Percentiles rank a stretch among this genome's conserved stretches.
Evolutionary conservation across 176 grass and related monocot species (phyloP).

Genomic region (Thinopyrum elongatum): DNA sequence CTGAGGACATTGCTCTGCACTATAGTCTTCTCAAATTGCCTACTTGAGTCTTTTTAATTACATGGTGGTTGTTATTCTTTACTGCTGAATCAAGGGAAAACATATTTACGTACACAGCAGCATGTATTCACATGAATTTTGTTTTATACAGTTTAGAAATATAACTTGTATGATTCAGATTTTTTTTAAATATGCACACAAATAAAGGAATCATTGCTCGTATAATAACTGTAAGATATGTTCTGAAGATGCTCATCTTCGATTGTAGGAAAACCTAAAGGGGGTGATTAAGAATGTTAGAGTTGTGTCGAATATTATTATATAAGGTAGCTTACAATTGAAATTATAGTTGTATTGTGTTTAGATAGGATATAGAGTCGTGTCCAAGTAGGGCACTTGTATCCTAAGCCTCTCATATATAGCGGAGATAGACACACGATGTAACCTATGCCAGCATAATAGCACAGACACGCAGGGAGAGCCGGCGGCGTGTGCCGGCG

Average conservation of each 20-base stretch:
- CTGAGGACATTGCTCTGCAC: background rate
- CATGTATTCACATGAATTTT: background rate
- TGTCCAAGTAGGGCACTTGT: too few species aligned
- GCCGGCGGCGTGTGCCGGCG: too few species aligned
- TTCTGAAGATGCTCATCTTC: background rate
- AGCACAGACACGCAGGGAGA: too few species aligned
- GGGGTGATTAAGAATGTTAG: too few species aligned
- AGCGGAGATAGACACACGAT: too few species aligned
- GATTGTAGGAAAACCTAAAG: background rate
- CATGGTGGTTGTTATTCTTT: background rate
- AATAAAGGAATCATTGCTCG: background rate
- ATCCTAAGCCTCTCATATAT: too few species aligned
- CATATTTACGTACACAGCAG: background rate
- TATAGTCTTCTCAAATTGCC: background rate
- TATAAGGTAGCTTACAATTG: too few species aligned
- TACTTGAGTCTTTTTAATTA: background rate
- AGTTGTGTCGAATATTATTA: too few species aligned
- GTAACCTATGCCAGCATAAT: too few species aligned
- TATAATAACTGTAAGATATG: background rate
- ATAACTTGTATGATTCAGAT: background rate
- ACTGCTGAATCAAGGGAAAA: background rate
- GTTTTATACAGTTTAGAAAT: background rate
- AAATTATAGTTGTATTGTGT: too few species aligned
- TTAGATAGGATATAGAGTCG: too few species aligned
- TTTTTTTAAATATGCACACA: background rate